Evolutionary conservation across 106 monocot genomes (phyloP).

Genomic region (Dendrobium huoshanense): DNA sequence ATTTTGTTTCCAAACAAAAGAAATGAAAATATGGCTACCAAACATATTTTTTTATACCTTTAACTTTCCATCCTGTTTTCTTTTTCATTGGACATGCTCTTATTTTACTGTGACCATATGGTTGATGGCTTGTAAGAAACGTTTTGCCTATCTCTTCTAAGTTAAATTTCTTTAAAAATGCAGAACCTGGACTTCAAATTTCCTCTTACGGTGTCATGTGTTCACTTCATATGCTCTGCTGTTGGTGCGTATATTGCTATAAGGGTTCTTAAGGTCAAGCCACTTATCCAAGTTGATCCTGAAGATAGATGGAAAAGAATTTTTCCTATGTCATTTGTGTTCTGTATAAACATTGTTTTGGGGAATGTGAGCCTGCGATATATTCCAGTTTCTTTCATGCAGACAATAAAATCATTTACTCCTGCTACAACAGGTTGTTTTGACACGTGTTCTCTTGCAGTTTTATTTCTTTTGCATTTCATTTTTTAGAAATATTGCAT

Average conservation of each 20-base stretch:
- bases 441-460: background rate
- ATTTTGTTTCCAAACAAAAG: background rate
- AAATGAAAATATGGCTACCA: background rate
- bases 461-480: slow-evolving; percentile 1
- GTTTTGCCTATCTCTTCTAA: background rate
- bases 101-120: background rate
- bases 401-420: slow-evolving; percentile 97
- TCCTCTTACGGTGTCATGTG: slow-evolving; percentile 83
- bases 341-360: slow-evolving; percentile 93
- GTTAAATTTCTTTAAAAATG: slow-evolving; percentile 7
- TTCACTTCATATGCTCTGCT: slow-evolving; percentile 95
- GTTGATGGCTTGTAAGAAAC: background rate
- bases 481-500: background rate
- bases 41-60: background rate
- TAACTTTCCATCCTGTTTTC: background rate
- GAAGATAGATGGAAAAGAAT: slow-evolving; percentile 95
- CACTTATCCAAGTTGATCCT: slow-evolving; percentile 80
- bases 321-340: slow-evolving; percentile 98
- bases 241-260: slow-evolving; percentile 84
- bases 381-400: slow-evolving; percentile 98
- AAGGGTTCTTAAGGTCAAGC: slow-evolving; percentile 67
- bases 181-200: slow-evolving; percentile 97
- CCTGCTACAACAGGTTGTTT: slow-evolving; percentile 90
- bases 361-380: slow-evolving; percentile 97
- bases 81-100: background rate